phyloP scores from a whole-genome alignment of 2,329 filamentous ascomycete species.

The Fusarium hostae region DNA sequence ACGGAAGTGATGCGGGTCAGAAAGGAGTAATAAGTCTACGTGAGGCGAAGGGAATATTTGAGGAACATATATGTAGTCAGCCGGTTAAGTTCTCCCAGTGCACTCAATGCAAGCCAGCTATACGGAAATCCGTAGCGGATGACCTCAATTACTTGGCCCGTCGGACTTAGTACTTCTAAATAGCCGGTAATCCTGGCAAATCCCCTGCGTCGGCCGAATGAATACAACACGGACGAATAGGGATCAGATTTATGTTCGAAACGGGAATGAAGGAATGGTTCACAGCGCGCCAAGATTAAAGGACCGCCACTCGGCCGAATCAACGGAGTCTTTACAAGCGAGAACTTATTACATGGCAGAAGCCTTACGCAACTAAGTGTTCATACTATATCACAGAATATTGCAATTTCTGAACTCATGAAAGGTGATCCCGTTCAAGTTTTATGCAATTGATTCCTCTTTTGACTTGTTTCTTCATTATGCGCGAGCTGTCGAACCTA shows the following conservation, averaged over 20 bases:
- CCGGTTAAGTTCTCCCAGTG: not conserved
- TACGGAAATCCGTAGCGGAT: not conserved
- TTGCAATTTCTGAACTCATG: no score
- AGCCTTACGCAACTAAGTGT: no score
- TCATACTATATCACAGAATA: no score
- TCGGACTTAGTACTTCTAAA: not conserved
- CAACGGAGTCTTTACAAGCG: no score
- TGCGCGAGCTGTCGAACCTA: no score
- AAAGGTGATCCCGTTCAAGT: no score
- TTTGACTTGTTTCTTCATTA: no score
- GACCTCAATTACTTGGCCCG: no score
- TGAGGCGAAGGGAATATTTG: no score
- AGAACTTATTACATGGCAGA: no score
- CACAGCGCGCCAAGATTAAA: not conserved
- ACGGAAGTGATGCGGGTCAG: rapidly evolving
- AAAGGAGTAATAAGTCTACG: not conserved
- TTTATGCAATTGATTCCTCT: no score
- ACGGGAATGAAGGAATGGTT: not conserved
- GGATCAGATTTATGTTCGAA: rapidly evolving
- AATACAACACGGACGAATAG: rapidly evolving
- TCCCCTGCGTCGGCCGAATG: not conserved
- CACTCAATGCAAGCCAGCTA: rapidly evolving
- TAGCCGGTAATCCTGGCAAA: not conserved
- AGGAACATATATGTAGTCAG: not conserved
- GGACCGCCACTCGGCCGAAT: not conserved